Base-by-base conservation (phyloP, 257 asterid genomes). In the Datura wrightii region DNA sequence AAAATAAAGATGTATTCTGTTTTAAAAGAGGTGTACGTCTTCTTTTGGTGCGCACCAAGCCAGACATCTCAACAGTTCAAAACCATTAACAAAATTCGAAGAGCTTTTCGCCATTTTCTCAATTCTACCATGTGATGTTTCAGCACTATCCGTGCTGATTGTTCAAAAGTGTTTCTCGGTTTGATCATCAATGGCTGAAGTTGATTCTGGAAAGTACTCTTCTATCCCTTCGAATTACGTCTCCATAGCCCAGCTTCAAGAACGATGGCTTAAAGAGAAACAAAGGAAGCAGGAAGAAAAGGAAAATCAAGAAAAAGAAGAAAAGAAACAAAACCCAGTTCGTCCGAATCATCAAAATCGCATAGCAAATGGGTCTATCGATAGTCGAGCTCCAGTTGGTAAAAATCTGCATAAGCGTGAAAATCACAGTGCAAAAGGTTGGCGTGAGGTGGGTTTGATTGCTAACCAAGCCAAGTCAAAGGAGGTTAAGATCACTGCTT, bases 221-320 rank as follows among this genome's bases (percentile, higher is more conserved):
- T 79, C 89, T 55, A 83, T 95, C 48, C 97, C 98, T 10, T 83
- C 96, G 2, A 88, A 89, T 83, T 95, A 93, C 87, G 94, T 95
- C 16, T 85, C 98, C n/a, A 63, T 92, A 1, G 90, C 84, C 52
- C 90, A 91, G 8, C 96, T 95, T 39, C 89, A 86, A 72, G 92
- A 92, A 84, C 90, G 90, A 82, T 93, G 97, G 97, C 87, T 91
- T 79, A 88, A 81, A 14, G 88, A 87, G 76, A 86, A 92, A 52
- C 79, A 89, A 56, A 88, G 87, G 34, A 76, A 84, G 50, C 74
- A 87, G 50, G 85, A 85, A 67, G 83, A 85, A 34, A 76, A 89
- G 56, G 60, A 84, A 10, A 58, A 79, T 19, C 48, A 55, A 14
- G 80, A 85, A 83, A 78, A 41, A 74, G 85, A 84, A 44, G 74